phyloP scores from a whole-genome alignment of 1,284 basidiomycete genomes.

The Xerocomus minutiporus region DNA sequence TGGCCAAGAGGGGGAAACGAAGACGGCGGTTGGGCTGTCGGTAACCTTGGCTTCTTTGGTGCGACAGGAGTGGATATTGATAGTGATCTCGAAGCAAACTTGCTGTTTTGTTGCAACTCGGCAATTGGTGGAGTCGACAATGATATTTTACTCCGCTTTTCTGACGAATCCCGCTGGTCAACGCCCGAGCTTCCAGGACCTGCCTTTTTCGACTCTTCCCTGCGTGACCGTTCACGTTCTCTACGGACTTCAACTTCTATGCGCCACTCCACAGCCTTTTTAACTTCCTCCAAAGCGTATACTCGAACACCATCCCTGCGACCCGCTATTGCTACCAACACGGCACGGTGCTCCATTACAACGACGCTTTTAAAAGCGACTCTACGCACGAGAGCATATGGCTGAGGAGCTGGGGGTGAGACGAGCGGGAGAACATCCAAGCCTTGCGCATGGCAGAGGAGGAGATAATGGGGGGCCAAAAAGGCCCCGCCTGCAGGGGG shows the following conservation, averaged over 20 bases:
- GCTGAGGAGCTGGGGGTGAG: slow-evolving; percentile 66
- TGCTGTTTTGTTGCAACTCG: slow-evolving; percentile 30
- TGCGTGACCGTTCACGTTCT: slow-evolving; percentile 61
- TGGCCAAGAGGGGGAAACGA: slow-evolving; percentile 20
- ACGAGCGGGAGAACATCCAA: slow-evolving; percentile 72
- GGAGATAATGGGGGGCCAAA: slow-evolving; percentile 71
- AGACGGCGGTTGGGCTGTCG: slow-evolving; percentile 34
- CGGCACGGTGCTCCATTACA: slow-evolving; percentile 82
- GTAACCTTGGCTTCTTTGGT: slow-evolving; percentile 31
- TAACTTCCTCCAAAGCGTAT: slow-evolving; percentile 78
- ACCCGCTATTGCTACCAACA: slow-evolving; percentile 78
- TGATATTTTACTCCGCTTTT: slow-evolving; percentile 43
- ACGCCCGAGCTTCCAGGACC: slow-evolving; percentile 27
- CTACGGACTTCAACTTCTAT: slow-evolving; percentile 73
- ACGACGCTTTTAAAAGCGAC: slow-evolving; percentile 80
- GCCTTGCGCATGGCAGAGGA: slow-evolving; percentile 77
- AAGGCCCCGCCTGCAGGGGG: slow-evolving; percentile 74
- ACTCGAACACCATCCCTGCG: slow-evolving; percentile 77
- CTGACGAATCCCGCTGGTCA: slow-evolving; percentile 39
- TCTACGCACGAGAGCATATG: slow-evolving; percentile 73
- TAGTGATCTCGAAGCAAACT: slow-evolving; percentile 41
- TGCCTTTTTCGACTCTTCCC: slow-evolving; percentile 59
- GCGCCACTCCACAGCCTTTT: slow-evolving; percentile 78
- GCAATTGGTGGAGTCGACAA: slow-evolving; percentile 44
- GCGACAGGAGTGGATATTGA: slow-evolving; percentile 27